phyloP scores from a whole-genome alignment of 768 basidiomycete species.

The Dentipellis fragilis region DNA sequence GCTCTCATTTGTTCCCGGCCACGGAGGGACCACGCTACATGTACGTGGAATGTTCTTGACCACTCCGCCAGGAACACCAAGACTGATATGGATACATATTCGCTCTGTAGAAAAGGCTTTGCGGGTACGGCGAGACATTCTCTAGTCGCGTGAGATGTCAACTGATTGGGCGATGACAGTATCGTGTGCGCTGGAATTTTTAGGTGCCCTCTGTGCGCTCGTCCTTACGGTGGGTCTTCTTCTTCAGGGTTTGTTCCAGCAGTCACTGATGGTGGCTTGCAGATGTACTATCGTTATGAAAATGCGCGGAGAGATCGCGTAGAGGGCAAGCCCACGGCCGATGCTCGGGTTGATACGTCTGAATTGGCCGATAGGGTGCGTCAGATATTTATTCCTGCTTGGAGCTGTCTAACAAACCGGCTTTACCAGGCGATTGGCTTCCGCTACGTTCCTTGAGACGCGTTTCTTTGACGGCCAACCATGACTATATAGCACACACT shows the following conservation, averaged over 20 bases:
- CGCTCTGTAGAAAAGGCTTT: not conserved
- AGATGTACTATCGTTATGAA: slow-evolving; percentile 57
- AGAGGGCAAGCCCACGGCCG: slow-evolving; percentile 39
- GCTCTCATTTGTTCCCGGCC: slow-evolving; percentile 62
- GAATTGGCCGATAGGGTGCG: slow-evolving; percentile 58
- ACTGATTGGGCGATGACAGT: too few species aligned
- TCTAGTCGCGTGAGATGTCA: not conserved
- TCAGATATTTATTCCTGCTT: too few species aligned
- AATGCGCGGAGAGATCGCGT: slow-evolving; percentile 44
- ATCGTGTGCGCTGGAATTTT: slow-evolving; percentile 33
- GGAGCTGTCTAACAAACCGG: too few species aligned
- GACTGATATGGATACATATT: not conserved
- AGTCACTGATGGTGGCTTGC: not conserved
- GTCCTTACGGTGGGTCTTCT: slow-evolving; percentile 36
- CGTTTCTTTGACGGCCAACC: too few species aligned
- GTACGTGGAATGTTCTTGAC: slow-evolving; percentile 26
- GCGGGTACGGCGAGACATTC: not conserved
- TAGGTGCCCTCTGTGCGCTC: slow-evolving; percentile 42
- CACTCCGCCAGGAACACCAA: not conserved
- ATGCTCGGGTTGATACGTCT: slow-evolving; percentile 47
- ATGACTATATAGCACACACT: too few species aligned
- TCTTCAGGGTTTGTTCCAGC: not conserved
- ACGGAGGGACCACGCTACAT: slow-evolving; percentile 55
- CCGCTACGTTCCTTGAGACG: slow-evolving; percentile 36
- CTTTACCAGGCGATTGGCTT: slow-evolving; percentile 43